phyloP scores from a whole-genome alignment of 345 rosid species.

The Eucalyptus camaldulensis region DNA sequence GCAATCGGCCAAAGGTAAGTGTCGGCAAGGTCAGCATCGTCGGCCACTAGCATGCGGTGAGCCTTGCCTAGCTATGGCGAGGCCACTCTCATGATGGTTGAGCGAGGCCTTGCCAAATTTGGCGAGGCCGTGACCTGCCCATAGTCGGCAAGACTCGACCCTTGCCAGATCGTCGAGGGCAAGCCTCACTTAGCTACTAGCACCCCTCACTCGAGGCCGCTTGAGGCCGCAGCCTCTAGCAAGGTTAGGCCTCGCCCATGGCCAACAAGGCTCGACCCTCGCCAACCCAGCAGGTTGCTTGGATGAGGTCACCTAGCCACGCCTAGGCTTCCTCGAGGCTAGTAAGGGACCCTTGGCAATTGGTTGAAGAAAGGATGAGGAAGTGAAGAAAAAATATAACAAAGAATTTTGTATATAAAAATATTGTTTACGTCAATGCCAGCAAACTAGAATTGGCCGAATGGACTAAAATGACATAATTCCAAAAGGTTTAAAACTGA shows the following conservation, averaged over 20 bases:
- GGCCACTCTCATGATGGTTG: too few relatives aligned
- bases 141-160: fast-evolving
- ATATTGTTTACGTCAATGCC: fast-evolving
- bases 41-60: fast-evolving
- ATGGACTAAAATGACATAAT: too few relatives aligned
- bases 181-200: too few relatives aligned
- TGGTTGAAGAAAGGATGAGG: too few relatives aligned
- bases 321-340: fast-evolving
- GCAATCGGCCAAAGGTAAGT: fast-evolving
- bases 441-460: fast-evolving
- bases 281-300: too few relatives aligned
- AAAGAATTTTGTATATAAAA: fast-evolving
- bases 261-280: fast-evolving
- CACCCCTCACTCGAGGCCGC: fast-evolving
- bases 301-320: too few relatives aligned
- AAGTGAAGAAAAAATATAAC: too few relatives aligned
- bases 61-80: too few relatives aligned
- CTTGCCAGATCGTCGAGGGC: fast-evolving
- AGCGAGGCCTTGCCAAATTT: fast-evolving
- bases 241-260: too few relatives aligned
- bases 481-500: fast-evolving
- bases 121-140: fast-evolving
- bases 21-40: fast-evolving
- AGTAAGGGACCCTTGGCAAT: too few relatives aligned
- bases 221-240: too few relatives aligned